Conservation (phyloP, 352 stramenopile species). For the Halophytophthora batemanensis region DNA sequence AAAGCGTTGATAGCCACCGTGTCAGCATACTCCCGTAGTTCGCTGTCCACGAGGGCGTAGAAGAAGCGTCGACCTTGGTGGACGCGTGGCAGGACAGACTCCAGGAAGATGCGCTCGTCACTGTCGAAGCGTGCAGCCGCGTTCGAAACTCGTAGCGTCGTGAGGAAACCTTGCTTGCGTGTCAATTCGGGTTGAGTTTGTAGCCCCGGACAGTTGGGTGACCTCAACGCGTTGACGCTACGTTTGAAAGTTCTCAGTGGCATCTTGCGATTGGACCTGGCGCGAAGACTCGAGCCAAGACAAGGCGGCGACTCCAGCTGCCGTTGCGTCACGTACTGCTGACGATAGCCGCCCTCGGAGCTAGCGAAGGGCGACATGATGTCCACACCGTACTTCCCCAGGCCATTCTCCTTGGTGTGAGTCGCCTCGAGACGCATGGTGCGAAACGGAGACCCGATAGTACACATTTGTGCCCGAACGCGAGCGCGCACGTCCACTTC, state of each 20-base stretch:
- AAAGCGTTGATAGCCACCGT: slow-evolving; percentile 24
- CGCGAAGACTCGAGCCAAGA: slow-evolving; percentile 1
- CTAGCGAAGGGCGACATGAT: slow-evolving; percentile 5
- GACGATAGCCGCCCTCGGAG: slow-evolving; percentile 1
- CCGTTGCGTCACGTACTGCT: slow-evolving; percentile 1
- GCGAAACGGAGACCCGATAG: slow-evolving; percentile 30
- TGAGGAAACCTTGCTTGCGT: slow-evolving; percentile 41
- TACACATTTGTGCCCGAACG: slow-evolving; percentile 23
- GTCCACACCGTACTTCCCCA: slow-evolving; percentile 33
- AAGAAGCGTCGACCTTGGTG: slow-evolving; percentile 25
- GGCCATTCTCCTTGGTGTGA: slow-evolving; percentile 24
- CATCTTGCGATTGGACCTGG: neutral
- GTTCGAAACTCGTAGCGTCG: slow-evolving; percentile 6
- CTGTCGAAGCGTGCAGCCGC: neutral
- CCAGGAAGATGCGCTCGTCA: slow-evolving; percentile 4
- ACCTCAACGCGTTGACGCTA: slow-evolving; percentile 1
- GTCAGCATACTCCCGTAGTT: slow-evolving; percentile 34
- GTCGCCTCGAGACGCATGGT: slow-evolving; percentile 44
- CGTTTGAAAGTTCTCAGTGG: neutral
- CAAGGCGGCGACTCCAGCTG: neutral
- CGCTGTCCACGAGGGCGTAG: slow-evolving; percentile 28
- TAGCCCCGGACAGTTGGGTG: neutral
- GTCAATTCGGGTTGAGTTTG: slow-evolving; percentile 11
- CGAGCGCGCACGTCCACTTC: slow-evolving; percentile 20
- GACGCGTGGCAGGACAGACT: slow-evolving; percentile 13